These are phyloP conservation scores for Dryas drummondii DNA, from an alignment of 306 rosid species.

Conservation along the genomic window DNA sequence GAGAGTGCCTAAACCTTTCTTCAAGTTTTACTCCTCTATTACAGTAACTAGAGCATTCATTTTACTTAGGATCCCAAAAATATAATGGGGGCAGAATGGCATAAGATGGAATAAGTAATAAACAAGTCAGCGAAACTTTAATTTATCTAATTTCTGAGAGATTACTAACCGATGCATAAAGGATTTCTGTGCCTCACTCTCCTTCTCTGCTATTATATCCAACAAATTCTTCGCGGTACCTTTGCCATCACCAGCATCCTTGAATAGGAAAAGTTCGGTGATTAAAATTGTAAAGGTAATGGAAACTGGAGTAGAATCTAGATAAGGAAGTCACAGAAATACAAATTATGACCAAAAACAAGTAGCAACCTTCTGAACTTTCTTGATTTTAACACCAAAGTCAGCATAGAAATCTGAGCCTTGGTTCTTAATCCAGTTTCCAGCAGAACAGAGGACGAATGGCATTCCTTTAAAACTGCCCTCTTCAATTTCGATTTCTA, in stretches of 20 bases:
- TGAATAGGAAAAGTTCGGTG: conserved; percentile 32
- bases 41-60: conserved; percentile 6
- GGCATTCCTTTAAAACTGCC: conserved; percentile 73
- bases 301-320: conserved; percentile 4
- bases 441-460: conserved; percentile 65
- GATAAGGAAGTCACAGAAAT: conserved; percentile 25
- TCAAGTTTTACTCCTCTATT: not conserved
- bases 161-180: conserved; percentile 89
- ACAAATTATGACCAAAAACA: conserved; percentile 23
- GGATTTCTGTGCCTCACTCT: conserved; percentile 91
- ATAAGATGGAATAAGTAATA: conserved; percentile 15
- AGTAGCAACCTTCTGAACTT: conserved; percentile 63
- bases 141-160: conserved; percentile 17
- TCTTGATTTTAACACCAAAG: conserved; percentile 50
- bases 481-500: conserved; percentile 68
- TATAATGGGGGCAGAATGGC: not conserved
- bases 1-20: not conserved
- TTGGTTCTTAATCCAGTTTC: conserved; percentile 82
- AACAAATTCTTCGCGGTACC: conserved; percentile 81
- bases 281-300: conserved; percentile 26
- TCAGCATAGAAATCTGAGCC: conserved; percentile 78
- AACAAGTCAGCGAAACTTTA: conserved; percentile 10
- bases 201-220: conserved; percentile 71
- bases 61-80: conserved; percentile 13
- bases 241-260: conserved; percentile 71